Conservation (phyloP, 192 early-diverging fungal genomes). For the Glomus cerebriforme region DNA sequence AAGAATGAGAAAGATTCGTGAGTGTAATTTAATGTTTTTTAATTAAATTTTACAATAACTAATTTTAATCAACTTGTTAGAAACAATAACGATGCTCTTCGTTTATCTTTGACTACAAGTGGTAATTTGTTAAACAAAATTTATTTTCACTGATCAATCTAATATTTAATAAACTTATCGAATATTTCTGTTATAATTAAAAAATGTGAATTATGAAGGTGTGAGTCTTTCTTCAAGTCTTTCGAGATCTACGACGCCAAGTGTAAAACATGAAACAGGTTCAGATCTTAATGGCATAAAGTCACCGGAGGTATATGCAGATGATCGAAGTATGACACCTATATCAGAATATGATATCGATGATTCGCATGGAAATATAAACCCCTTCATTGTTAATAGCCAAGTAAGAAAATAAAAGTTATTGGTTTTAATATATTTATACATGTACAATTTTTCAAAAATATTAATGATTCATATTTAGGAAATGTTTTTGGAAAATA, state of each 20-base stretch:
- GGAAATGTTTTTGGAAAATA: constrained; percentile 62
- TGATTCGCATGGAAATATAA: background rate
- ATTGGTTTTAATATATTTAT: background rate
- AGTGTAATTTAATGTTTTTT: too few relatives aligned
- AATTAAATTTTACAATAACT: too few relatives aligned
- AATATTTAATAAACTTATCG: background rate
- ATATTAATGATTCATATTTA: constrained; percentile 24
- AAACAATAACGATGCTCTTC: too few relatives aligned
- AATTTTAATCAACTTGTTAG: too few relatives aligned
- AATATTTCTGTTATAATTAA: background rate
- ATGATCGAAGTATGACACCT: constrained; percentile 8
- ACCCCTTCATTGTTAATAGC: constrained; percentile 12
- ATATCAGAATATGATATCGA: constrained; percentile 25
- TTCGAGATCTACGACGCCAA: background rate
- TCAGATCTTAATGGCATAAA: background rate
- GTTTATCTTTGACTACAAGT: too few relatives aligned
- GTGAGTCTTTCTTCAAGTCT: background rate
- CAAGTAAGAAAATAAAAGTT: background rate
- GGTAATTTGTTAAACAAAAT: too few relatives aligned
- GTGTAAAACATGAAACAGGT: background rate
- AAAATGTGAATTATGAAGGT: background rate
- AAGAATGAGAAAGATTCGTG: too few relatives aligned
- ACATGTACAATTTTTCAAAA: background rate
- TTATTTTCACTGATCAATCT: too few relatives aligned
- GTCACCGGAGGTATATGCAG: background rate